Conservation (phyloP, 257 asterid genomes). For the Lavandula angustifolia region DNA sequence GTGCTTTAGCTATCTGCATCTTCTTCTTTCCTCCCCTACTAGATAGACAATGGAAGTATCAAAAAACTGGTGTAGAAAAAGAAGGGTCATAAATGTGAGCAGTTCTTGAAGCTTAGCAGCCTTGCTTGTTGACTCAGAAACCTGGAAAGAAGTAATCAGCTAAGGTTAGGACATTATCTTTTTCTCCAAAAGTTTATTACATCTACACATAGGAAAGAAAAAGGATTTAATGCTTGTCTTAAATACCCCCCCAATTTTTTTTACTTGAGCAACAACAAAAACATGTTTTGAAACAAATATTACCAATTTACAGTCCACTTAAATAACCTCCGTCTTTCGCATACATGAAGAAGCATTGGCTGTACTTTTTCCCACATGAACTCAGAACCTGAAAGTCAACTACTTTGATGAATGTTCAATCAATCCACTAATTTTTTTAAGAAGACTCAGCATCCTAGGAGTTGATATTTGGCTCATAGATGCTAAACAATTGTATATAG, state of each 20-base stretch:
- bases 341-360: no score
- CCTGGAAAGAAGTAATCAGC: conserved; percentile 4
- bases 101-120: conserved; percentile 31
- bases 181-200: neutral
- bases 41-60: neutral
- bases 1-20: conserved; percentile 45
- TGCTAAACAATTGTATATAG: neutral
- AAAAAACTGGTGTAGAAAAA: neutral
- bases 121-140: conserved; percentile 33
- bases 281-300: neutral
- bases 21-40: neutral
- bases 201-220: conserved; percentile 9
- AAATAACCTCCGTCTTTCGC: no score
- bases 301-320: no score
- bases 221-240: neutral
- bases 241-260: neutral
- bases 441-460: conserved; percentile 12
- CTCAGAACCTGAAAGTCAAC: conserved; percentile 26
- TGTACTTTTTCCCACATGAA: neutral
- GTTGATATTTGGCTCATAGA: neutral
- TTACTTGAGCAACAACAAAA: neutral
- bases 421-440: neutral
- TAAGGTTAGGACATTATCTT: conserved; percentile 10
- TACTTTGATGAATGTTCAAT: conserved; percentile 24
- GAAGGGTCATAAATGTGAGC: conserved; percentile 14